A percentile compares a stretch with the other conserved stretches of the same genome.
Evolutionary conservation across 177 flowering plant genomes (phyloP).

Genomic region (Tripterygium wilfordii): DNA sequence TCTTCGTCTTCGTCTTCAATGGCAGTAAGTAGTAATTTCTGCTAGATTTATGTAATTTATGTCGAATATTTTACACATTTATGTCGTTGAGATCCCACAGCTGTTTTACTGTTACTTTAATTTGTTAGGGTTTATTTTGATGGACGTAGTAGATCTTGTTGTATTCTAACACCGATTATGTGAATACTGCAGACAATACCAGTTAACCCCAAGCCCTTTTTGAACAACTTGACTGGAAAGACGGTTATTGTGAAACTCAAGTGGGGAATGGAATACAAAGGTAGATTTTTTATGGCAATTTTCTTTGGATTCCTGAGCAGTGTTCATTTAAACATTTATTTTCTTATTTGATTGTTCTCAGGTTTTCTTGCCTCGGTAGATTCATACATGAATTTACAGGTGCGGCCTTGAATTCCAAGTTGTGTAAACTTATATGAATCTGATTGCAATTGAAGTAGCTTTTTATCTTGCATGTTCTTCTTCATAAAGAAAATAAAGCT

Average conservation of each 20-base stretch:
- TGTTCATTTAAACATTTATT: background rate
- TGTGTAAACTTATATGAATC: too few relatives aligned
- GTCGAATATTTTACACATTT: too few relatives aligned
- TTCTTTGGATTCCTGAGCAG: background rate
- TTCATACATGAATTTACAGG: conserved; percentile 98
- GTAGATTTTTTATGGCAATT: conserved; percentile 17
- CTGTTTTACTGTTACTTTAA: background rate
- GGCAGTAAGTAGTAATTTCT: background rate
- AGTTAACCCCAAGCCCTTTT: conserved; percentile 91
- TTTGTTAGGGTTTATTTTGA: background rate
- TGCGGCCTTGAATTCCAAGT: conserved; percentile 12
- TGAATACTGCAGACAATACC: conserved; percentile 66
- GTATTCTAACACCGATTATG: background rate
- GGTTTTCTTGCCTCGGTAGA: conserved; percentile 92
- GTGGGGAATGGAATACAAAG: conserved; percentile 99
- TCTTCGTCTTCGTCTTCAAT: background rate
- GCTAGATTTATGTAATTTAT: too few relatives aligned
- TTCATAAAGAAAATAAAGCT: too few relatives aligned
- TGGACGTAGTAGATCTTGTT: background rate
- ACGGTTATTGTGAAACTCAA: conserved; percentile 92
- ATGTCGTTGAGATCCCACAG: too few relatives aligned
- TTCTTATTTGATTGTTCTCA: conserved; percentile 18
- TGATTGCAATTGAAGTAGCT: too few relatives aligned
- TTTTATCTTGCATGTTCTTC: too few relatives aligned
- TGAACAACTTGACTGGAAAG: conserved; percentile 96